Evolutionary conservation across 352 stramenopile genomes (phyloP).

Genomic region (Pythium biforme): DNA sequence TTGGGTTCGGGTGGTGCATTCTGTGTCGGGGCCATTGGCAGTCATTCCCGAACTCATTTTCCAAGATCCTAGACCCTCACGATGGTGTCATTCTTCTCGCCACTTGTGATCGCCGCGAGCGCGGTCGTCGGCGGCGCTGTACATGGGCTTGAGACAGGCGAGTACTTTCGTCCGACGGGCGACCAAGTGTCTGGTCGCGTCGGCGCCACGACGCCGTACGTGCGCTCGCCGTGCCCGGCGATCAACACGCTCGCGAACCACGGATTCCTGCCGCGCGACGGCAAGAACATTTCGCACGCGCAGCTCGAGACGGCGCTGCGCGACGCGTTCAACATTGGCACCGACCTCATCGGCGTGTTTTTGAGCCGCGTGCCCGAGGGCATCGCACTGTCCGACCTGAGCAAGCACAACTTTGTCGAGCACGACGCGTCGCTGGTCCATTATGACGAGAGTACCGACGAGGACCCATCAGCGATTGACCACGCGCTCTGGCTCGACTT

Average conservation of each 20-base stretch:
- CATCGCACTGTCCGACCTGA: conserved; percentile 34
- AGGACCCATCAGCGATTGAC: conserved; percentile 27
- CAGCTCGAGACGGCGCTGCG: conserved; percentile 15
- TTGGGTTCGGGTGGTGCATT: background rate
- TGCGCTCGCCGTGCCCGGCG: conserved; percentile 44
- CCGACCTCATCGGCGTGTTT: conserved; percentile 6
- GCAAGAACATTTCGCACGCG: conserved; percentile 33
- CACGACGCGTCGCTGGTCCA: conserved; percentile 43
- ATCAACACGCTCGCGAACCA: conserved; percentile 60
- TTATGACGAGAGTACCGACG: conserved; percentile 29
- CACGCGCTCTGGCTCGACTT: conserved; percentile 24
- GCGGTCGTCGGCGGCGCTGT: background rate
- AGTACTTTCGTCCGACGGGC: conserved; percentile 39
- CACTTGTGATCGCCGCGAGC: background rate
- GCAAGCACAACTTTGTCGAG: conserved; percentile 21
- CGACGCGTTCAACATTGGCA: conserved; percentile 26
- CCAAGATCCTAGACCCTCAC: background rate
- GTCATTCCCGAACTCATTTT: background rate
- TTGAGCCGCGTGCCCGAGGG: conserved; percentile 9
- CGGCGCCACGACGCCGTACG: conserved; percentile 27
- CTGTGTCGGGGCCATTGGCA: background rate
- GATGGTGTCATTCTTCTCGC: conserved; percentile 1
- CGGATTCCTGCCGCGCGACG: conserved; percentile 43
- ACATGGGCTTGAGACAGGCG: background rate
- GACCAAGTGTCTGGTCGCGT: conserved; percentile 31